Base-by-base conservation (phyloP, 345 rosid species). In the Rhizophora apiculata region DNA sequence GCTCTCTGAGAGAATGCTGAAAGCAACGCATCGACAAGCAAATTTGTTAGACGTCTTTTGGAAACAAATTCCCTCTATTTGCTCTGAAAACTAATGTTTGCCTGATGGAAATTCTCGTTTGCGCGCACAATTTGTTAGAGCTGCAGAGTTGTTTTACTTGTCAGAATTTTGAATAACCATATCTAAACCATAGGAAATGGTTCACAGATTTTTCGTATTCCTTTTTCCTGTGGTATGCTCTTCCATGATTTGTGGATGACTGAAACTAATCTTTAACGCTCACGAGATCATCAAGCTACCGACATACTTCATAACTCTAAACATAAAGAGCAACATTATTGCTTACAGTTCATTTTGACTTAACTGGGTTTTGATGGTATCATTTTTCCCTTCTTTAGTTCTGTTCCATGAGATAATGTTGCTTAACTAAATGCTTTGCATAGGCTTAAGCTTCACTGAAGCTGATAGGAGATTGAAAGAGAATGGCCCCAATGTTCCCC, bases 401-500 rank as follows among this genome's bases (percentile, higher is more conserved):
- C 49, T 13, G 15, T 43, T 43, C 15, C 19, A 43, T 43, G 15
- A 43, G 18, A 21, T 13, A 56, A 24, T 24, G 5, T 24, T 24
- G 60, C 31, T 10, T 55, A 24, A 13, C 29, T 56, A 24, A 56
- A 56, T 22, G 39, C 55, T 51, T 61, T 58, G 24, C 39, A 26
- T 74, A 86, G 94, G 94, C 49, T 76, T 88, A 79, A 85, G 94
- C 79, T 88, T 88, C 68, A 68, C 81, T 21, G 94, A 88, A 80
- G 94, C 91, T 31, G 89, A 85, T 58, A 82, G 78, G 81, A 82
- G 91, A 82, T 31, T 88, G 68, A 86, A 64, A 73, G 91, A 83
- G 81, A 82, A 81, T 65, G 89, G 94, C 29, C 89, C 86, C 52
- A 88, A 86, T 74, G 69, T 82, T 69, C 91, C 94, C 30, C 66